Conservation (phyloP, 176 grass and related monocot species). For the Eleusine coracana region DNA sequence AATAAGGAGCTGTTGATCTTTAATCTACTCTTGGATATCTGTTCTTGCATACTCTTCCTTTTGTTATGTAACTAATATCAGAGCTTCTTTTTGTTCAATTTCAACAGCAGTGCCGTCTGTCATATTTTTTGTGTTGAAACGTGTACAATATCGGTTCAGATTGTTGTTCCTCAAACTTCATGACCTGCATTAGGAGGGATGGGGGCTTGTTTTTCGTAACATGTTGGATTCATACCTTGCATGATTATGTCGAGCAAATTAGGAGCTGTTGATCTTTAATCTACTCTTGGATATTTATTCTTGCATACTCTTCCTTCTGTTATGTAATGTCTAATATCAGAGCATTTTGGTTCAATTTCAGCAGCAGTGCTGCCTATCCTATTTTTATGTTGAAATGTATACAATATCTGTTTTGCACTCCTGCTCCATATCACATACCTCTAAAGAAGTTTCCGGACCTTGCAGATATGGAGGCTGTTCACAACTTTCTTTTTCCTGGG, state of each 20-base stretch:
- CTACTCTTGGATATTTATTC: background rate
- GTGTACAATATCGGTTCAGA: background rate
- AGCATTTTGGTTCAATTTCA: background rate
- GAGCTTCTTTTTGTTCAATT: too few relatives aligned
- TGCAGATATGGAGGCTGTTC: conserved; percentile 84
- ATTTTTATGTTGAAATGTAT: conserved; percentile 2
- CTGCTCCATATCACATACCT: background rate
- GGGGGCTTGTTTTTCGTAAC: background rate
- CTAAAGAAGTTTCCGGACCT: conserved; percentile 20
- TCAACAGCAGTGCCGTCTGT: too few relatives aligned
- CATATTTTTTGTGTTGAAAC: too few relatives aligned
- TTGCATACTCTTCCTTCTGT: background rate
- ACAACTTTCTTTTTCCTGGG: conserved; percentile 82
- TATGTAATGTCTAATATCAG: background rate
- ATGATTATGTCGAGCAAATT: background rate
- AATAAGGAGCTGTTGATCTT: background rate
- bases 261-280: background rate
- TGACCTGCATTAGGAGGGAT: background rate
- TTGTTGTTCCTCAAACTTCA: conserved; percentile 5
- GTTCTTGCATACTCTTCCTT: background rate
- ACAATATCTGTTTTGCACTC: conserved; percentile 12
- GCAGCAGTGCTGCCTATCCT: conserved; percentile 9
- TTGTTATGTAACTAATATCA: too few relatives aligned
- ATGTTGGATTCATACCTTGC: conserved; percentile 7
- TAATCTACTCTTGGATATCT: background rate